Evolutionary conservation across 1,284 basidiomycete species (phyloP).

Genomic region (Pseudozyma tsukubaensis): DNA sequence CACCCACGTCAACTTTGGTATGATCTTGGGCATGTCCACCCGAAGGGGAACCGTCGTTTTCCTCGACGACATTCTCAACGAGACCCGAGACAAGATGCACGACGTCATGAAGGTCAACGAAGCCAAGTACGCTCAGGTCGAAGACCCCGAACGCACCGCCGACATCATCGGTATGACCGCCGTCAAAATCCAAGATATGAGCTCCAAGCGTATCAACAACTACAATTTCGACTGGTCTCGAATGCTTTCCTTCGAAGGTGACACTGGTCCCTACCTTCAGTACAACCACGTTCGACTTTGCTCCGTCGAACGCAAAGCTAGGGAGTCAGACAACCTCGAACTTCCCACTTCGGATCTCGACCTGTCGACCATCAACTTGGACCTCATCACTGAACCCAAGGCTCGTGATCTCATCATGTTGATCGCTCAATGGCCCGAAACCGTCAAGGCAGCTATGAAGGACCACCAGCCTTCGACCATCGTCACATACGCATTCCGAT

Average conservation of each 20-base stretch:
- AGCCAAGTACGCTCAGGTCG: constrained; percentile 88
- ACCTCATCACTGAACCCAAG: constrained; percentile 77
- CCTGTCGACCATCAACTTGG: constrained; percentile 76
- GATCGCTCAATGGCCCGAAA: constrained; percentile 88
- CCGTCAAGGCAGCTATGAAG: constrained; percentile 84
- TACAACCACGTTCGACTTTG: constrained; percentile 95
- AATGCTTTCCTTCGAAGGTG: constrained; percentile 96
- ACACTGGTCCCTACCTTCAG: constrained; percentile 77
- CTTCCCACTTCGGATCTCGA: constrained; percentile 77
- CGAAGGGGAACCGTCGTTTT: constrained; percentile 96
- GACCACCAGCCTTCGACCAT: constrained; percentile 91
- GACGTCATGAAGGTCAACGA: constrained; percentile 96
- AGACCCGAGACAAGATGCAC: constrained; percentile 91
- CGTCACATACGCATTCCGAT: constrained; percentile 80
- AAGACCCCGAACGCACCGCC: constrained; percentile 84
- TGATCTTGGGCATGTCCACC: constrained; percentile 96
- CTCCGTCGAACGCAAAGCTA: constrained; percentile 91
- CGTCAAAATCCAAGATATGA: constrained; percentile 99
- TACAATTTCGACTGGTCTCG: constrained; percentile 95
- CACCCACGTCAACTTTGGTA: constrained; percentile 91
- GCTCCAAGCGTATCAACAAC: constrained; percentile 95
- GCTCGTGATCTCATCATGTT: constrained; percentile 88
- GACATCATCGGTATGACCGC: constrained; percentile 93
- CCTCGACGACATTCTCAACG: constrained; percentile 91
- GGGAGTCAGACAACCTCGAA: constrained; percentile 75